Evolutionary conservation across 192 early-diverging fungal species (phyloP), one percentile per base, ranked within the genome.

Genomic region (Diversispora eburnea): DNA sequence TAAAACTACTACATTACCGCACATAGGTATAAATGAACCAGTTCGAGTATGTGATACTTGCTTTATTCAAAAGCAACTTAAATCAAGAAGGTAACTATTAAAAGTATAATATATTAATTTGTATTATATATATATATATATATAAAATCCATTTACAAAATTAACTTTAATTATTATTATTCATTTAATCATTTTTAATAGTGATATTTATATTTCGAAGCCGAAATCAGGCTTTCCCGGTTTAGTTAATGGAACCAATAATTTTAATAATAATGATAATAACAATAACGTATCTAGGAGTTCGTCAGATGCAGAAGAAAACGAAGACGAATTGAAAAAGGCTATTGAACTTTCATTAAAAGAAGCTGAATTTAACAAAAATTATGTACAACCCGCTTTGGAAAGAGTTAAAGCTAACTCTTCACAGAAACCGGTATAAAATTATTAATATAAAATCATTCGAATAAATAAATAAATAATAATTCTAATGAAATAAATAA

Each of bases 31-130:
- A 46, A 91, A 88, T 25, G 89, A 95, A 22, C 85, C 90, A 25
- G 98, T 98, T 15, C 91, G 98, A 56, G 98, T 99, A 5, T 99
- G 98, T 75, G 95, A 99, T 78, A 86, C 89, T 3, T 99, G 98
- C 80, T 90, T 91, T 78, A 81, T 87, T 72, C 95, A 93, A 60
- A 78, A 49, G 49, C 84, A 77, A 55, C 70, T 78, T 62, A 79
- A 77, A 13, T 58, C 67, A 12, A 82, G 75, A 45, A 77, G 77
- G 72, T 73, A 63, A n/a, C 2, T 33, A 33, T 33, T 33, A 33
- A 33, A 33, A 33, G 25, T 33, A 33, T 33, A 33, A 0, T 33
- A 33, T 33, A 33, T 1, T 33, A 1, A 33, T 1, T 33, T 33
- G 0, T 33, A 33, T 33, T 33, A 33, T 70, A 77, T n/a, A 22